Evolutionary conservation across 2,329 filamentous ascomycete genomes (phyloP), one percentile per base, ranked within the genome.

Genomic region (Aspergillus oerlinghausenensis): DNA sequence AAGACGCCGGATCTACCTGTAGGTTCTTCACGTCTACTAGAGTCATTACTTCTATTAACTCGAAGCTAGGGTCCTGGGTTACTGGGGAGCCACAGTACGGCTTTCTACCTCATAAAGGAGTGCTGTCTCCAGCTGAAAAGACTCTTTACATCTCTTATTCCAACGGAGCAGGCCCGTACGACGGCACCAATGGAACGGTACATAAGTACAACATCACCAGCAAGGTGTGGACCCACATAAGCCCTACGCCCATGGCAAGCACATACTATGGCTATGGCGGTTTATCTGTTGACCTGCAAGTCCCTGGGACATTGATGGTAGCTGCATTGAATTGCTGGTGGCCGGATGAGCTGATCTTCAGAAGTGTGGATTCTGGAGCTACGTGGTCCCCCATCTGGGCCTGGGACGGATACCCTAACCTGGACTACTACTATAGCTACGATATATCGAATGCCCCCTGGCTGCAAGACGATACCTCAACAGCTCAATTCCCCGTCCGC

Each of bases 301-400:
- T 78, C 25, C 77, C 83, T 0, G 83, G 82, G 0, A 85, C 82
- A 0, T 65, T 85, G 17, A 78, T 86, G 49, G 82, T 84, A 0
- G 81, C 82, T 0, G 78, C 77, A 1, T 66, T 85, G 43, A 86
- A 85, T 69, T 80, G 77, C 17, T 85, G 83, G 83, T 85, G 77
- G 70, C 83, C 83, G 0, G 83, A 85, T 58, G 82, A 78, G 1
- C 78, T 82, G 54, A 72, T 85, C 38, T 85, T 79, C 71, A 73
- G 83, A 25, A 83, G 81, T 3, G 81, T 71, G 0, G 77, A 85
- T 66, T 82, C 81, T 0, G 83, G 79, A 21, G 71, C 76, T 14
- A 82, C 79, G 0, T 84, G 82, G 82, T 79, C 79, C 1, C 72
- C 67, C 0, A 75, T 84, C 25, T 84, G 82, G 82, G 74, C 77